Conservation (phyloP, 108 stramenopile genomes). For the Craspedostauros australis region DNA sequence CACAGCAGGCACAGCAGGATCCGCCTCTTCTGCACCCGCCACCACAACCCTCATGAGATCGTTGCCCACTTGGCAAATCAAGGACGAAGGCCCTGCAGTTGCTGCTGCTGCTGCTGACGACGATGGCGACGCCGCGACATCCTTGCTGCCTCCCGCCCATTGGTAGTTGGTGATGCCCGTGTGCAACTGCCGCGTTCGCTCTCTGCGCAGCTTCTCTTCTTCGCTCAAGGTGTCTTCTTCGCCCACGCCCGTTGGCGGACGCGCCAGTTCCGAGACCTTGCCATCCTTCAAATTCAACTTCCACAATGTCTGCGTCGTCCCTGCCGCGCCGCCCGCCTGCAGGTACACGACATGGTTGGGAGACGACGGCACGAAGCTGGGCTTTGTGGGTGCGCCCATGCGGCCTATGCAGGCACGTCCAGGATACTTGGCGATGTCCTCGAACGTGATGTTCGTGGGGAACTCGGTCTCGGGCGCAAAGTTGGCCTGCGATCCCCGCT, state of each 20-base stretch:
- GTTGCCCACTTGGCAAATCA: neutral
- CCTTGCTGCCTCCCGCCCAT: conserved; percentile 1
- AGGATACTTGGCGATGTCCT: conserved; percentile 11
- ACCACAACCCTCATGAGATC: neutral
- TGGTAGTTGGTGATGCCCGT: conserved; percentile 42
- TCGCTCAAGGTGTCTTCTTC: conserved; percentile 1
- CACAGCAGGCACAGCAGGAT: neutral
- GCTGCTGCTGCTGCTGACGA: no score
- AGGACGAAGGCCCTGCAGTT: neutral
- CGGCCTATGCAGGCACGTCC: conserved; percentile 2
- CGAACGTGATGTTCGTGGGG: conserved; percentile 9
- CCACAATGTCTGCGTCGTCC: neutral
- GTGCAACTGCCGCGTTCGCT: conserved; percentile 45
- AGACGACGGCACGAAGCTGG: neutral
- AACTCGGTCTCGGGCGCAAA: no score
- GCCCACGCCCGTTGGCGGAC: conserved; percentile 4
- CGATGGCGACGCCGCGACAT: neutral
- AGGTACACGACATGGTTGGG: conserved; percentile 1
- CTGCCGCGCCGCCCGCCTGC: neutral
- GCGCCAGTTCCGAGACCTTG: neutral
- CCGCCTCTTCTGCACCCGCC: neutral
- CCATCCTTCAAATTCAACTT: neutral
- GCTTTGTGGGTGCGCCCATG: conserved; percentile 7
- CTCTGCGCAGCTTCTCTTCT: conserved; percentile 37
- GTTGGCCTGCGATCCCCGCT: no score